Evolutionary conservation across 1,284 basidiomycete species (phyloP), one percentile per base, ranked within the genome.

Genomic region (Neotropicomus parvogracilis): DNA sequence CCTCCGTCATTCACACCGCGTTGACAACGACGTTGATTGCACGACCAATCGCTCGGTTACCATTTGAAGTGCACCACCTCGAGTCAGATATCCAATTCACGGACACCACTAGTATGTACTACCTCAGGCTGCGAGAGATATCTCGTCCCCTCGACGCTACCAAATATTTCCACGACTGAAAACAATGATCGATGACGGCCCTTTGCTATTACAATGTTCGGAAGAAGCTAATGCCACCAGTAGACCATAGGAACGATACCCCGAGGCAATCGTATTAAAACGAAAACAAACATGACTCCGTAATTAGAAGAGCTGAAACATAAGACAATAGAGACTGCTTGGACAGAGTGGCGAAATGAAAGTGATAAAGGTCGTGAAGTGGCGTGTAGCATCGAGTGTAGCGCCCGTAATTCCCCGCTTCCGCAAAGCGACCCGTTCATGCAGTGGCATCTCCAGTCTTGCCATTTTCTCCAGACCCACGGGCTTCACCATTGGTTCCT

Each of bases 391-490:
- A 50, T 54, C 44, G 35, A 50, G 38, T 49, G 28, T 47, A 39
- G 40, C n/a, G 50, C 53, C 64, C 45, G 40, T 43, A 40, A 40
- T 52, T 46, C 46, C 59, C 60, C 56, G 41, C 50, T 45, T 50
- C 50, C 46, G 58, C 50, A 14, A 43, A 27, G 40, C 33, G 53
- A 45, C 50, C 43, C 32, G 44, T 49, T 69, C 45, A 69, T 53
- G 64, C 53, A 39, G 48, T 45, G 16, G 44, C 20, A 34, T 67
- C 62, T 38, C 55, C 59, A 19, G 50, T 29, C 41, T 54, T 66
- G 19, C 52, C 54, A 32, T 63, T 66, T 40, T 67, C 63, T 13
- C 54, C 60, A 8, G 65, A 37, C 6, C 63, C 58, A 35, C 65
- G 63, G 17, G 54, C 46, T 39, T 69, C 64, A 48, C 55, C 63